Evolutionary conservation across 768 basidiomycete species (phyloP), one percentile per base, ranked within the genome.

Genomic region (Clitopilus passeckerianus): DNA sequence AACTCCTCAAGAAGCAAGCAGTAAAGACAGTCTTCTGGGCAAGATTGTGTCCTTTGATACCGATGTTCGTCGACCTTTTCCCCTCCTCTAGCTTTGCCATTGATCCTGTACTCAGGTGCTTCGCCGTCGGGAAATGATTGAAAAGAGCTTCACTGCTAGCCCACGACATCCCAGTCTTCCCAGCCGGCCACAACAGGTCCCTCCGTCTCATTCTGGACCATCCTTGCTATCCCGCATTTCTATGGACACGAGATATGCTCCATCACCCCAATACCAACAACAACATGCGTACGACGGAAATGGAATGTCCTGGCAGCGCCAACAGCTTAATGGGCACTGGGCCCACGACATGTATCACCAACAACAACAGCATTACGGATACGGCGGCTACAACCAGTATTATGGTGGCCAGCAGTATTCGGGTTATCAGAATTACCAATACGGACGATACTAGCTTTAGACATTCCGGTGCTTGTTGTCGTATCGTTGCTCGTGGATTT

Each of bases 11-110:
- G 64, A 68, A 50, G 50, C 55, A 9, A 69, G 64, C 54, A 60
- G 18, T 10, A 50, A 18, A 18, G 20, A 50, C n/a, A 50, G 46
- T 22, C 18, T 68, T 44, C 67, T 76, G 14, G 67, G 67, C 0
- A 59, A 63, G 22, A 50, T 77, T 24, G 63, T 74, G 14, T 59
- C 60, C 16, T 57, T 75, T 1, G 65, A 67, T 50, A 59, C 65
- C 53, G 63, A 67, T 63, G 70, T 70, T 41, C 37, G 37, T 41
- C n/a, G 12, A 5, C 37, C 37, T n/a, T 14, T n/a, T 41, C 10
- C 37, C 3, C n/a, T 5, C 37, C 3, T 12, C 12, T 5, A 5
- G 10, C 37, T 30, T 9, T 41, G 3, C 37, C 37, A 41, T 15
- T 41, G 37, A 14, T 41, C 14, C 12, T n/a, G 37, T 41, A 5